These are phyloP conservation scores for Myriosclerotinia duriaeana DNA, from an alignment of 2,329 filamentous ascomycete genomes.

Conservation along the genomic window DNA sequence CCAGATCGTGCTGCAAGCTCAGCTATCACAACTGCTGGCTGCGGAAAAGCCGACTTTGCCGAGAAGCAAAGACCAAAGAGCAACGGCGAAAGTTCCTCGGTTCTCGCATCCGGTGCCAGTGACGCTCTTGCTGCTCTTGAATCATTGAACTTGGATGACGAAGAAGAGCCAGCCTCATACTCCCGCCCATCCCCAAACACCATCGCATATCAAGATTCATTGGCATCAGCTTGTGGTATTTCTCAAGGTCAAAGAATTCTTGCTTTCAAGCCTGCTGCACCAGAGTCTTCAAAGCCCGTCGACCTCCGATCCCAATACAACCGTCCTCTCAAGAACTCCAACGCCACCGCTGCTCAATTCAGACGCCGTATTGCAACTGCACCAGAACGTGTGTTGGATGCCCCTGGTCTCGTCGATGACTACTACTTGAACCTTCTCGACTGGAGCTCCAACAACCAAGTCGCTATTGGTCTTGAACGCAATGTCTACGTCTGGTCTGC, in stretches of 20 bases:
- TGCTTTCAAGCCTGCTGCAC: slow-evolving; percentile 96
- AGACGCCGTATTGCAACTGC: slow-evolving; percentile 90
- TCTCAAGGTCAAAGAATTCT: slow-evolving; percentile 93
- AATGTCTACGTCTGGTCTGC: slow-evolving; percentile 99
- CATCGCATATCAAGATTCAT: slow-evolving; percentile 85
- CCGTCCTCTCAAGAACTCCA: slow-evolving; percentile 80
- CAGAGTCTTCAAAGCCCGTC: slow-evolving; percentile 96
- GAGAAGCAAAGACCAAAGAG: slow-evolving; percentile 74
- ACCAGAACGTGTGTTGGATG: slow-evolving; percentile 93
- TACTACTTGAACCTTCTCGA: slow-evolving; percentile 99
- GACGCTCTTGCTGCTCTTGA: slow-evolving; percentile 79
- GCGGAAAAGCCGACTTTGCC: slow-evolving; percentile 73
- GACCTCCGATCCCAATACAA: slow-evolving; percentile 98
- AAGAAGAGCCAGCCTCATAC: slow-evolving; percentile 66
- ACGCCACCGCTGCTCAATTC: slow-evolving; percentile 75
- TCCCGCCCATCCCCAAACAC: slow-evolving; percentile 82
- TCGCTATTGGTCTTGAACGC: slow-evolving; percentile 94
- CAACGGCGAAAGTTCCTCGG: slow-evolving; percentile 67
- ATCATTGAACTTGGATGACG: slow-evolving; percentile 70
- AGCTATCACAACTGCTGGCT: slow-evolving; percentile 76
- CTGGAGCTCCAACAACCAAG: slow-evolving; percentile 97
- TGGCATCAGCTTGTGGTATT: slow-evolving; percentile 89
- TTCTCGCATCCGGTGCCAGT: slow-evolving; percentile 70
- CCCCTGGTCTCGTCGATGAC: slow-evolving; percentile 92
- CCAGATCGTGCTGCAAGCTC: slow-evolving; percentile 90